Evolutionary conservation across 169 alveolate genomes (phyloP), one percentile per base, ranked within the genome.

Genomic region (Plasmodium chabaudi): DNA sequence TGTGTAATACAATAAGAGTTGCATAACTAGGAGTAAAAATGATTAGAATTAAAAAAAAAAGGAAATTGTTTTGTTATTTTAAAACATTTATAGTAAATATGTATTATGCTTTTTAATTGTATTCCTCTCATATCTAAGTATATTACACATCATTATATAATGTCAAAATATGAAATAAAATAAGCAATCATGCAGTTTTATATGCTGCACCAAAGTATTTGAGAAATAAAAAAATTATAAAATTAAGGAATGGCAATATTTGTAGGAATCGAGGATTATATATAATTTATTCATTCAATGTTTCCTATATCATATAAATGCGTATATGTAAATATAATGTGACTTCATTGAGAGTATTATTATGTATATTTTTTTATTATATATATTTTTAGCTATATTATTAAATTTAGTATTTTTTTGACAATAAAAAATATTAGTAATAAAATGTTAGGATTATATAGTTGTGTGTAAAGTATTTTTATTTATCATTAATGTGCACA

Each of bases 391-490:
- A 57, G 65, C 25, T n/a, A 57, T 57, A 19, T 57, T 15, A n/a
- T 57, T 34, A 34, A 34, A 34, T 34, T 34, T 34, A 34, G 42
- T 34, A 5, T 34, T 34, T 34, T 34, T 34, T 34, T 34, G 42
- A 34, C 6, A 34, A 34, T 34, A 34, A 34, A 34, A 34, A 34
- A 34, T 34, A 34, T 3, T 34, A 34, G 42, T 34, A 34, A 13
- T 51, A 51, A 51, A 51, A 6, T 51, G 59, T 51, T 12, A 51
- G 17, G 17, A 51, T 51, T 12, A 25, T 27, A 63, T 27, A 63
- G 51, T 63, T 63, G 72, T 63, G 72, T 63, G 72, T 63, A 63
- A 63, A 25, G 39, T 63, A 34, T 63, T 63, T 63, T 63, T 12
- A 63, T 25, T 63, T 34, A 63, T 19, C 47, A 25, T 39, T 34